A percentile compares a stretch with the other conserved stretches of the same genome.
Conservation (phyloP, 83 land plant genomes). For the Picea abies region DNA sequence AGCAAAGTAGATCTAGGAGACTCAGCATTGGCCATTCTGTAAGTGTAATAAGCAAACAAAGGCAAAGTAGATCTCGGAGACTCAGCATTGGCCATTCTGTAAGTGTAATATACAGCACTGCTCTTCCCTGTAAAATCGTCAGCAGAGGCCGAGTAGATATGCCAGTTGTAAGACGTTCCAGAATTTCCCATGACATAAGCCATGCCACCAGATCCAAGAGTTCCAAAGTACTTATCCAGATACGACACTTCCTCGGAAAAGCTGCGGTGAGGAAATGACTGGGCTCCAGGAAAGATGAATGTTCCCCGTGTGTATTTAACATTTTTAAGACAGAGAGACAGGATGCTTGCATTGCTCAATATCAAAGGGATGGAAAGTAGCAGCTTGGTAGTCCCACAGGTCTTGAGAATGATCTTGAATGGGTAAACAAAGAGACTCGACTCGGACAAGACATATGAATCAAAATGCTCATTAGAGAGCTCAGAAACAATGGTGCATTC, state of each 20-base stretch:
- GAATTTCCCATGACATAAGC: slow-evolving; percentile 65
- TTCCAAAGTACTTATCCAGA: slow-evolving; percentile 49
- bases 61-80: no score
- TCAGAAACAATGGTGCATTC: slow-evolving; percentile 58
- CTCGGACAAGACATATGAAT: slow-evolving; percentile 77
- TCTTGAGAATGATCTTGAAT: slow-evolving; percentile 54
- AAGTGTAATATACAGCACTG: no score
- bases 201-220: slow-evolving; percentile 34
- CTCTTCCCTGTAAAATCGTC: no score
- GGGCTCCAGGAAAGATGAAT: slow-evolving; percentile 61
- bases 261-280: slow-evolving; percentile 64
- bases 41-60: no score
- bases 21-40: no score
- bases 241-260: slow-evolving; percentile 56
- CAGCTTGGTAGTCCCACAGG: slow-evolving; percentile 75
- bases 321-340: slow-evolving; percentile 32
- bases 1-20: no score
- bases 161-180: slow-evolving; percentile 44
- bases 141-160: slow-evolving; percentile 18
- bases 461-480: slow-evolving; percentile 50
- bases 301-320: slow-evolving; percentile 64
- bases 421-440: slow-evolving; percentile 74
- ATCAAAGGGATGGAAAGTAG: slow-evolving; percentile 47
- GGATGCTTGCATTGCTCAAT: slow-evolving; percentile 23
- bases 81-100: no score